phyloP scores from a whole-genome alignment of 2,329 filamentous ascomycete species.

The Neofusicoccum cordaticola region DNA sequence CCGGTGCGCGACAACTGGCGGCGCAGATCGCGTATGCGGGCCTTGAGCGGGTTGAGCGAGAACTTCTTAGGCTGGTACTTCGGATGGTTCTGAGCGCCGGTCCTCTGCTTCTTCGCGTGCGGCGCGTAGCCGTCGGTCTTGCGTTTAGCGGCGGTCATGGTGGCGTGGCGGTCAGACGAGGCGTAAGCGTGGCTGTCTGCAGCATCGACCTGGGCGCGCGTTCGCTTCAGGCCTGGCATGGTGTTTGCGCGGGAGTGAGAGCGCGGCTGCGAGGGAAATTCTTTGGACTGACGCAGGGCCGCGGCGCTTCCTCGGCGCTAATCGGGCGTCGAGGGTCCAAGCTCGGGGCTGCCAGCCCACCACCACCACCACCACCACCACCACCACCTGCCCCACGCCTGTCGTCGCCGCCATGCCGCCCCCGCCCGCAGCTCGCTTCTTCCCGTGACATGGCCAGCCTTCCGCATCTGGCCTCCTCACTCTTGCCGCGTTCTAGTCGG shows the following conservation, averaged over 20 bases:
- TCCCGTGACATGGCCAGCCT: constrained; percentile 8
- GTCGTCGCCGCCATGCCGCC: neutral
- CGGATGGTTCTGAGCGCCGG: constrained; percentile 27
- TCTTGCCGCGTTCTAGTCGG: neutral
- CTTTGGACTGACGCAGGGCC: constrained; percentile 8
- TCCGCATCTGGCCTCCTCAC: neutral
- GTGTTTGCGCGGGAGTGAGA: neutral
- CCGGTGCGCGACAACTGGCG: constrained; percentile 61
- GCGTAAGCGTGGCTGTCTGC: neutral
- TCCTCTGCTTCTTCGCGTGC: constrained; percentile 20
- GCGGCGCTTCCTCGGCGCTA: neutral
- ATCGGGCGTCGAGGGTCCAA: neutral
- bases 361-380: neutral
- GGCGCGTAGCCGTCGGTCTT: constrained; percentile 2
- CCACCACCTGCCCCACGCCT: neutral
- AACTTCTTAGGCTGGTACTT: constrained; percentile 17
- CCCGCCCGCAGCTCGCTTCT: neutral
- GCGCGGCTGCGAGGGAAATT: neutral
- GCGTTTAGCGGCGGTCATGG: constrained; percentile 11
- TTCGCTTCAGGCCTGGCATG: constrained; percentile 15
- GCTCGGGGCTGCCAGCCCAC: neutral
- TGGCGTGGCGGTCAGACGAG: neutral
- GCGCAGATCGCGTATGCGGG: constrained; percentile 67
- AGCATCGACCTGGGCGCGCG: neutral
- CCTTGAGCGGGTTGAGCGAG: constrained; percentile 62